Evolutionary conservation across 306 rosid genomes (phyloP).

Genomic region (Glycine latifolia): DNA sequence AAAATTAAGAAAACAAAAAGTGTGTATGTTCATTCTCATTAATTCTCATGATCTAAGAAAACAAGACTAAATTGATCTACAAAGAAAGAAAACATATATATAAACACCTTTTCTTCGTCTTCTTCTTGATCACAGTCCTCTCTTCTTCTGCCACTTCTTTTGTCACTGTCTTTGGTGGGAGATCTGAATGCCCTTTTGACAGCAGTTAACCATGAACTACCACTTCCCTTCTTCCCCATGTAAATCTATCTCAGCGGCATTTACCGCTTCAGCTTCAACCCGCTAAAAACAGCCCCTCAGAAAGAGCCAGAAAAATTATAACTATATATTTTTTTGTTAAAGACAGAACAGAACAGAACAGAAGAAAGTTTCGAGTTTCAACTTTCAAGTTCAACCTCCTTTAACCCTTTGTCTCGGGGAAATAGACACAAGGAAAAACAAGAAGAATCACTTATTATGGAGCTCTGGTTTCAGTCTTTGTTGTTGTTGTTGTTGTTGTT

Average conservation of each 20-base stretch:
- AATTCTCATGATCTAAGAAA: neutral
- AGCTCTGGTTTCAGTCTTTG: constrained; percentile 44
- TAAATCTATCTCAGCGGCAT: constrained; percentile 55
- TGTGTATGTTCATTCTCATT: neutral
- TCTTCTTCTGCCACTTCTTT: constrained; percentile 48
- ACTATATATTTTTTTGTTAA: neutral
- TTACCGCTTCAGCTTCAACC: constrained; percentile 43
- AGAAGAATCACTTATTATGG: constrained; percentile 23
- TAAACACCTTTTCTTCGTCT: constrained; percentile 80
- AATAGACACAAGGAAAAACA: constrained; percentile 8
- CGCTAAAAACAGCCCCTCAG: neutral
- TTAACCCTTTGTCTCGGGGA: constrained; percentile 37
- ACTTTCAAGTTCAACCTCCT: neutral
- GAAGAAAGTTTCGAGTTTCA: neutral
- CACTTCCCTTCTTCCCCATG: constrained; percentile 97
- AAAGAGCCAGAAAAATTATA: constrained; percentile 42
- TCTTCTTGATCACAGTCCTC: constrained; percentile 61
- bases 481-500: constrained; percentile 3
- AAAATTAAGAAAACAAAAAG: neutral
- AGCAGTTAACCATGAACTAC: constrained; percentile 88
- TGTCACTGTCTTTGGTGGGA: constrained; percentile 80
- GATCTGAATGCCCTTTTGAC: constrained; percentile 99
- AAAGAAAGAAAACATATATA: neutral
- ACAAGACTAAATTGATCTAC: neutral
- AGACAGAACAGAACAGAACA: constrained; percentile 31